These are phyloP conservation scores for Tolypocladium capitatum DNA, from an alignment of 2,329 filamentous ascomycete species.

Conservation along the genomic window DNA sequence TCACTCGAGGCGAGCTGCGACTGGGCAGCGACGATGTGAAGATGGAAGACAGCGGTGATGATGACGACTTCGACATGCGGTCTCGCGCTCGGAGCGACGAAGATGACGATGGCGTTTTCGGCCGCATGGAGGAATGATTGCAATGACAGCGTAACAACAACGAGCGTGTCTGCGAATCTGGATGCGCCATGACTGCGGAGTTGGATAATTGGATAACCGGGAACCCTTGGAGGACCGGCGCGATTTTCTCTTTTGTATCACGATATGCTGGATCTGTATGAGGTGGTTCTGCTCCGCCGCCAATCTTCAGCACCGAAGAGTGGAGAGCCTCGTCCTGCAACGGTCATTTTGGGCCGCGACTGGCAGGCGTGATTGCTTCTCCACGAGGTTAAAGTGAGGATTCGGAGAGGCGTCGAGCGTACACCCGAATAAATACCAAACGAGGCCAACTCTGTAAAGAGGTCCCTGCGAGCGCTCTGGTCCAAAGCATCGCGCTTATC, in stretches of 20 bases:
- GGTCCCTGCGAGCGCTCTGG: too few species aligned
- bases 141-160: conserved; percentile 5
- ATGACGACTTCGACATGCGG: conserved; percentile 51
- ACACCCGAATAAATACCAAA: conserved; percentile 29
- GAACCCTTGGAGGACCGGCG: conserved; percentile 15
- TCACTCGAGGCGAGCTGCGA: conserved; percentile 45
- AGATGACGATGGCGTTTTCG: conserved; percentile 92
- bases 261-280: conserved; percentile 28
- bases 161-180: conserved; percentile 1
- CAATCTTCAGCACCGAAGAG: conserved; percentile 56
- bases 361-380: conserved; percentile 27
- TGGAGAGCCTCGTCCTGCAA: conserved; percentile 31
- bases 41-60: conserved; percentile 58
- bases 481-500: not conserved
- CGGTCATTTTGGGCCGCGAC: conserved; percentile 8
- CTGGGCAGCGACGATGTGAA: conserved; percentile 44
- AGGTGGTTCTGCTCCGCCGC: conserved; percentile 50
- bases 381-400: conserved; percentile 63
- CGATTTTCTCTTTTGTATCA: conserved; percentile 37
- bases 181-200: conserved; percentile 14
- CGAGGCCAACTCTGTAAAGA: conserved; percentile 12
- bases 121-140: conserved; percentile 78
- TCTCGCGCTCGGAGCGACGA: conserved; percentile 62
- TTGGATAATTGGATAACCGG: conserved; percentile 20
- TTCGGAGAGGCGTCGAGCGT: conserved; percentile 50